Evolutionary conservation across 768 basidiomycete genomes (phyloP).

Genomic region (Dacryopinax spathularia): DNA sequence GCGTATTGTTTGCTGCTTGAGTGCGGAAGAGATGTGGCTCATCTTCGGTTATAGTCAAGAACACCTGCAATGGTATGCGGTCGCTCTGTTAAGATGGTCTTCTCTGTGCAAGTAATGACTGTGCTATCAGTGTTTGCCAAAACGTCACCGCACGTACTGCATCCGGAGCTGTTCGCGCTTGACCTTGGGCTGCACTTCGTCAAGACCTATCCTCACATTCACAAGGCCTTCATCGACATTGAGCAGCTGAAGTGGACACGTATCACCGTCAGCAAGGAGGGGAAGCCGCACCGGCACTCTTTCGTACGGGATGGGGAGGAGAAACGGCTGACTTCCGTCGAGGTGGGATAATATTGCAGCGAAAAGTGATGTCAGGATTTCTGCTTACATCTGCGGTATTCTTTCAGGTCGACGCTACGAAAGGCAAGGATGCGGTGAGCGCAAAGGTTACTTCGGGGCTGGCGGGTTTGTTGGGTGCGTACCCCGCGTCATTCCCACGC

Average conservation of each 20-base stretch:
- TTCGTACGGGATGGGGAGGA: constrained; percentile 87
- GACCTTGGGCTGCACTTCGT: constrained; percentile 77
- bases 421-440: constrained; percentile 45
- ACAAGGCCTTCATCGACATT: constrained; percentile 18
- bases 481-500: too few species aligned
- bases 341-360: constrained; percentile 27
- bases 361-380: not conserved
- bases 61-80: constrained; percentile 24
- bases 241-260: constrained; percentile 61
- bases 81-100: too few species aligned
- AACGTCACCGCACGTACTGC: constrained; percentile 71
- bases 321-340: constrained; percentile 51
- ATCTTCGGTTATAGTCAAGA: constrained; percentile 22
- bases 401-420: constrained; percentile 47
- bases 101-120: constrained; percentile 11
- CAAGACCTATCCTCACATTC: constrained; percentile 15
- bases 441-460: constrained; percentile 57
- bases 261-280: constrained; percentile 36
- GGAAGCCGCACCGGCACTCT: constrained; percentile 53
- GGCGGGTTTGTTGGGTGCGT: constrained; percentile 63
- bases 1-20: constrained; percentile 20
- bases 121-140: constrained; percentile 47
- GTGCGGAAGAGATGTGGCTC: constrained; percentile 6
- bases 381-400: constrained; percentile 3
- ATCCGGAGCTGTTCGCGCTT: constrained; percentile 72